Base-by-base conservation (phyloP, 2,329 filamentous ascomycete genomes). In the Didymella keratinophila region DNA sequence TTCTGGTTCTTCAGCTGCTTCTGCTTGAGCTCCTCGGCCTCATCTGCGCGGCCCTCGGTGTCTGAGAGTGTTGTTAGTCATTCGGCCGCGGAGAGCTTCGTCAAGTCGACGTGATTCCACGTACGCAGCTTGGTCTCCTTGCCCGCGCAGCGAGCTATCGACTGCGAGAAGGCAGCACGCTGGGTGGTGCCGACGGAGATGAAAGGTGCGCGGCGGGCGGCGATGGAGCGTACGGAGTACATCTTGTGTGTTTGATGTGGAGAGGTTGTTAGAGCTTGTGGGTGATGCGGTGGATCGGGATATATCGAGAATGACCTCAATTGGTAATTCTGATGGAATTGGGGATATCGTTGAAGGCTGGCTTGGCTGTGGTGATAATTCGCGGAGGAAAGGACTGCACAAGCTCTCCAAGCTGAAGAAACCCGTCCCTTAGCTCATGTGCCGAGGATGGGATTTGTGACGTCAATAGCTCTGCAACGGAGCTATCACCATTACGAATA, bases 91-190 rank as follows among this genome's bases (percentile, higher is more conserved):
- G 50, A 50, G 23, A 53, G 21, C 34, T 36, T 20, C 27, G 41
- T 53, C 27, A 20, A 41, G n/a, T 51, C 20, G 48, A 45, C 32
- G 12, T 27, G 45, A 20, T 11, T 52, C 10, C 16, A 65, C 79
- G 39, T 79, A 82, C 80, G 72, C 34, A 80, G 74, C 54, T 73
- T 69, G 37, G 73, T 71, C 67, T 82, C 80, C 72, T 82, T 82
- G 58, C 78, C 78, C 23, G 74, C 75, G 50, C 62, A 55, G 36
- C 76, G 66, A n/a, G 74, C 68, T 58, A 72, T 75, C 37, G 77
- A 77, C 62, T 73, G 64, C 23, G 68, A 74, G 66, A 80, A 78
- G n/a, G 67, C 68, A 27, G 73, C 71, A 52, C 74, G 71, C 66
- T 75, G 72, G n/a, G 61, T 32, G 62, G 75, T 71, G 66, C 47